A percentile compares a stretch with the other conserved stretches of the same genome.
These are phyloP conservation scores for Cucumis hystrix DNA, from an alignment of 306 rosid species.

Conservation along the genomic window DNA sequence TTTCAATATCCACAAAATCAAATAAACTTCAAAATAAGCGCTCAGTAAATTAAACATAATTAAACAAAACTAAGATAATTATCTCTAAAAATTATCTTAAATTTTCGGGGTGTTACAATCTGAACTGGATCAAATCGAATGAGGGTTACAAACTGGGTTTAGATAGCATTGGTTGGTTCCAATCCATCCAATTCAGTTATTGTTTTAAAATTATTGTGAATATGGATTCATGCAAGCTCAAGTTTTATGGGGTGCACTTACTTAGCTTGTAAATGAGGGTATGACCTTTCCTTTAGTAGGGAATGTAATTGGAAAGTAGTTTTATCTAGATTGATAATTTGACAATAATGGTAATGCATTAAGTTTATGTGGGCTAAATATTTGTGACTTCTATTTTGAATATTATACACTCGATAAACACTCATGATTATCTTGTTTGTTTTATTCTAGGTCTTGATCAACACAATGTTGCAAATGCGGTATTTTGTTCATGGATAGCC, in stretches of 20 bases:
- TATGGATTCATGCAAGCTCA: neutral
- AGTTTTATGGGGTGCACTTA: neutral
- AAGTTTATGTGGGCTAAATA: constrained; percentile 10
- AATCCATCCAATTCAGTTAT: neutral
- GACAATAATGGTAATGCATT: neutral
- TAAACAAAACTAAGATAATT: no score
- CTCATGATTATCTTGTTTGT: neutral
- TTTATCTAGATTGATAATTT: neutral
- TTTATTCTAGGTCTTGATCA: constrained; percentile 70
- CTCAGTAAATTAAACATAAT: no score
- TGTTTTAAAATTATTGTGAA: neutral
- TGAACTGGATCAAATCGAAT: no score
- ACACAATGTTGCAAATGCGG: constrained; percentile 80
- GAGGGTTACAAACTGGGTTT: neutral
- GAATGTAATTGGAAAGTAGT: neutral
- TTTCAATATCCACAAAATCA: no score
- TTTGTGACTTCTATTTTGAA: neutral
- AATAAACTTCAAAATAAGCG: no score
- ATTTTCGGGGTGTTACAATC: no score
- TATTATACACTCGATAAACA: neutral
- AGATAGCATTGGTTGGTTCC: neutral
- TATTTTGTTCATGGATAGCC: constrained; percentile 99
- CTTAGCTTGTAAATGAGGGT: no score
- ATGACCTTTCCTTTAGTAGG: neutral
- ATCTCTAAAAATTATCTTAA: no score